Conservation (phyloP, 140 eudicot species). For the Bidens hawaiensis region DNA sequence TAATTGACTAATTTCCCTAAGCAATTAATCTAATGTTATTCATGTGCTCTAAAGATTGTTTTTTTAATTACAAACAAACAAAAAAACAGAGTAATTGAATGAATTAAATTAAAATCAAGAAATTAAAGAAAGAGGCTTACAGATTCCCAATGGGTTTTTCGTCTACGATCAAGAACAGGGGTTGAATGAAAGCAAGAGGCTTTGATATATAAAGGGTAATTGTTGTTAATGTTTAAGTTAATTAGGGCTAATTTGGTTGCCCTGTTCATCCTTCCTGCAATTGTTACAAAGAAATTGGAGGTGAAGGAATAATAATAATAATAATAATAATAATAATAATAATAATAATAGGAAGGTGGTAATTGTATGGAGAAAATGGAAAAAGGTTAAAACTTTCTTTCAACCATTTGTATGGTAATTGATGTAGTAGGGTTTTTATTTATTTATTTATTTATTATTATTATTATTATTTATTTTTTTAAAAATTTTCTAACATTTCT, state of each 20-base stretch:
- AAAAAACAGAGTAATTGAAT: neutral
- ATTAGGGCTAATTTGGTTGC: constrained; percentile 35
- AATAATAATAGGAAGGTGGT: no score
- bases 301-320: no score
- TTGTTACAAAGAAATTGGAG: constrained; percentile 4
- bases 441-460: no score
- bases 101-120: neutral
- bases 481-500: neutral
- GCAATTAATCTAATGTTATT: neutral
- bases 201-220: constrained; percentile 26
- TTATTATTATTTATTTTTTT: neutral
- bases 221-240: constrained; percentile 22
- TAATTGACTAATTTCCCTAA: neutral
- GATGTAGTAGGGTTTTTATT: no score
- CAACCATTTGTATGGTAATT: constrained; percentile 25
- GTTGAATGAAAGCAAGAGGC: constrained; percentile 50
- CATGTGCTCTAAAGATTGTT: neutral
- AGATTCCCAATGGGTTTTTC: constrained; percentile 56
- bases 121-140: constrained; percentile 25
- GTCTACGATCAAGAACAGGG: constrained; percentile 53
- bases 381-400: no score
- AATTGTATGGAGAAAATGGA: no score
- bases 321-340: no score
- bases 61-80: neutral
- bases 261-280: constrained; percentile 45